Evolutionary conservation across 2,329 filamentous ascomycete genomes (phyloP), one percentile per base, ranked within the genome.

Genomic region (Leptographium flavum): DNA sequence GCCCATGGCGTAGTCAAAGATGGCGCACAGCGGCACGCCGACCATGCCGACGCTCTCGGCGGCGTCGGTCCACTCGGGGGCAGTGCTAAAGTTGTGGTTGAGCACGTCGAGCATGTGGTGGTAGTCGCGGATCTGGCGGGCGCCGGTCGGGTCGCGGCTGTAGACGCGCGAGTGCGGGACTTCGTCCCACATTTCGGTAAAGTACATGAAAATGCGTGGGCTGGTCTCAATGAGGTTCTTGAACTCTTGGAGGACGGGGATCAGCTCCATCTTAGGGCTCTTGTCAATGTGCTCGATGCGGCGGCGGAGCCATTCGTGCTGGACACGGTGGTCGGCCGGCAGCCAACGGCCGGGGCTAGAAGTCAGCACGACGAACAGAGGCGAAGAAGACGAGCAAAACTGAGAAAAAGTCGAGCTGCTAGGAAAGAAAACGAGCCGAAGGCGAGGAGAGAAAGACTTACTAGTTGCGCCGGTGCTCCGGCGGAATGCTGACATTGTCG

Each of bases 181-280:
- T 60, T 85, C 76, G 27, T 73, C 65, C 60, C 81, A 85, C 81
- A 85, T 85, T 50, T 71, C 65, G 22, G 65, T 64, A 55, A 83
- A 75, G 57, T 79, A 74, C 69, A 84, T 78, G 63, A 76, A 79
- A 23, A 85, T 63, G 21, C 77, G 70, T 2, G 78, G 63, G 50
- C 76, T 76, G 25, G 59, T 58, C 57, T 85, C 80, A 50, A 86
- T 84, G 22, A 84, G 62, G 2, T 72, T 58, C 55, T 77, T 68
- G 63, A 86, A 83, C 50, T 83, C 80, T 49, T 70, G 54, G 0
- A 85, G 59, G 0, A 76, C 76, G 0, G 78, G 79, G 13, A 71
- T 67, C 1, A 84, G 64, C 2, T 69, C 58, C 51, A 70, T 60
- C 5, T 60, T 55, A 8, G 63, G 60, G 46, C 72, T 60, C 15